These are phyloP conservation scores for Melastoma malabathricum DNA, from an alignment of 345 rosid genomes.

Conservation along the genomic window DNA sequence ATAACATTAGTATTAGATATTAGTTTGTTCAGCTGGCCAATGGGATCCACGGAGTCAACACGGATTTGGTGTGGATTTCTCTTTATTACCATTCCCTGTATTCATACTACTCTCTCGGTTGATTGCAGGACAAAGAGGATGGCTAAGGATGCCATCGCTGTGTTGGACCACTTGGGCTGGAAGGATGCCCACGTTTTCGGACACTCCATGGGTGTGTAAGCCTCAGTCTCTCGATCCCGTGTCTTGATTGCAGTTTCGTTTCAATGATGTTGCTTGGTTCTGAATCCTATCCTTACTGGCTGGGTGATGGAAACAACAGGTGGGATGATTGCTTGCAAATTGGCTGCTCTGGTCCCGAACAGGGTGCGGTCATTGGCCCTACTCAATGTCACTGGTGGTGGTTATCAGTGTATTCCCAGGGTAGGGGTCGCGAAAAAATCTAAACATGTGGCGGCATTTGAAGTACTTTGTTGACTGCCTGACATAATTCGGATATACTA, in stretches of 20 bases:
- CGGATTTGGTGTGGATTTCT: too few relatives aligned
- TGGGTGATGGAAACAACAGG: constrained; percentile 24
- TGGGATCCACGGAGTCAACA: too few relatives aligned
- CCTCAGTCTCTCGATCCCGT: too few relatives aligned
- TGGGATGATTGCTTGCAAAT: constrained; percentile 90
- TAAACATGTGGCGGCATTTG: not conserved
- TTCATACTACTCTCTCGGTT: too few relatives aligned
- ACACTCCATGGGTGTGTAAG: constrained; percentile 79
- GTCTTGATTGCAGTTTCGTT: too few relatives aligned
- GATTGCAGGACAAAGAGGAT: constrained; percentile 58
- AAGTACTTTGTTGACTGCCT: not conserved
- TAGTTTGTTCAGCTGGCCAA: too few relatives aligned
- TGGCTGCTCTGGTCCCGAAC: constrained; percentile 77
- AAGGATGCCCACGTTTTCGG: constrained; percentile 70
- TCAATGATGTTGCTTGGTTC: too few relatives aligned
- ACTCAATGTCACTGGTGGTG: constrained; percentile 96
- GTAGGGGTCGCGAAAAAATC: constrained; percentile 23
- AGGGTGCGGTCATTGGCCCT: constrained; percentile 77
- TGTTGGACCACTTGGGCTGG: constrained; percentile 94
- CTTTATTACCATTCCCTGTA: too few relatives aligned
- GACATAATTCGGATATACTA: too few relatives aligned
- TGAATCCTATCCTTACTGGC: too few relatives aligned
- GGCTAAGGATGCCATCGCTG: constrained; percentile 77
- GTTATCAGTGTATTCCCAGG: constrained; percentile 86
- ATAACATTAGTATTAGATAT: too few relatives aligned